These are phyloP conservation scores for Crepidotus variabilis DNA, from an alignment of 768 basidiomycete species.

Conservation along the genomic window DNA sequence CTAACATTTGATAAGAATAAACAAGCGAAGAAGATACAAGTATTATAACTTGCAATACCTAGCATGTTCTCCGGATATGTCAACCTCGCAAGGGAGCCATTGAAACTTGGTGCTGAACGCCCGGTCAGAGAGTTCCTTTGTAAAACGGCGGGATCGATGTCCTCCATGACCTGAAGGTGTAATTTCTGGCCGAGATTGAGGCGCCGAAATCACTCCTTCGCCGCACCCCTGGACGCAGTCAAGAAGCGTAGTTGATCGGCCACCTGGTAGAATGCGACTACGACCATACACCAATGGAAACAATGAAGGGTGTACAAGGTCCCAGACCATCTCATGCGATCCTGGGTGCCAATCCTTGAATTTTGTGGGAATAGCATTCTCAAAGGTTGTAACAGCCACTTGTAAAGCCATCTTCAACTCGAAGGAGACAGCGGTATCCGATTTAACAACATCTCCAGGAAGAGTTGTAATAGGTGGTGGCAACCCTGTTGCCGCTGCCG, in stretches of 20 bases:
- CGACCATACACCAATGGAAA: conserved; percentile 35
- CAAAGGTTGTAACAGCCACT: conserved; percentile 23
- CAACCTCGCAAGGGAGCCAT: conserved; percentile 26
- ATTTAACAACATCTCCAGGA: conserved; percentile 26
- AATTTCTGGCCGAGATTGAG: conserved; percentile 8
- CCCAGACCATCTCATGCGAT: conserved; percentile 37
- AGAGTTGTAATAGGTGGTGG: conserved; percentile 18
- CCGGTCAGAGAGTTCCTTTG: neutral
- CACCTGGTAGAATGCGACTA: conserved; percentile 17
- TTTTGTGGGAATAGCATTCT: conserved; percentile 28
- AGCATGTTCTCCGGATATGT: conserved; percentile 18
- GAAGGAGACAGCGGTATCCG: conserved; percentile 26
- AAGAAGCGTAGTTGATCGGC: conserved; percentile 15
- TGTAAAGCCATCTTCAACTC: conserved; percentile 21
- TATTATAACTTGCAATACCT: conserved; percentile 17
- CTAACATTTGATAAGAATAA: conserved; percentile 7
- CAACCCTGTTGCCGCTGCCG: neutral
- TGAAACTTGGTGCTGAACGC: conserved; percentile 24
- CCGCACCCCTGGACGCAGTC: conserved; percentile 22
- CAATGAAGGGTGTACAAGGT: conserved; percentile 43
- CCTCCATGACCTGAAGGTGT: neutral
- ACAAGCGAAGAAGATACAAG: neutral
- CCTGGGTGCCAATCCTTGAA: conserved; percentile 45
- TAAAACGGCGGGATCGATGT: neutral
- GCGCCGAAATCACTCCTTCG: conserved; percentile 12